Evolutionary conservation across 805 yeast genomes (phyloP), one percentile per base, ranked within the genome.

Genomic region (Starmerella sp.): DNA sequence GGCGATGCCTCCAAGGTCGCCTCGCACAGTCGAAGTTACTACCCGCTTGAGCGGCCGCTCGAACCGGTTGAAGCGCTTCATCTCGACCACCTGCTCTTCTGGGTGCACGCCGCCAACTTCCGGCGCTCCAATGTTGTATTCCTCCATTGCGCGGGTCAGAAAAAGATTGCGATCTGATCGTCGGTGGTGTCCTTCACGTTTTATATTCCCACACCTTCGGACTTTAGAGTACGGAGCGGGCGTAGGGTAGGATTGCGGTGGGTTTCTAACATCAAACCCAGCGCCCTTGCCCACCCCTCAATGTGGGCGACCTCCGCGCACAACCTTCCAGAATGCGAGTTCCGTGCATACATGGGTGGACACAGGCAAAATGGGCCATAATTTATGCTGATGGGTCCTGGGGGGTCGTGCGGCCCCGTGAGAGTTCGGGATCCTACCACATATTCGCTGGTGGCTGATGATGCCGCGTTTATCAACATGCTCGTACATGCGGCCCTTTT

Each of bases 1-100:
- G 22, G 50, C 34, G 4, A 71, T 60, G 35, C 55, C 57, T 15
- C 57, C 57, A 7, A 55, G 31, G 38, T 55, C 58, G 11, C 48
- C 53, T 1, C 57, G 57, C 14, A 44, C 45, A 5, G 57, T 52
- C 5, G 41, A 28, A 9, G 31, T 36, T 5, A 51, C 36, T 1
- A 48, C 45, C 34, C 57, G 44, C 13, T 13, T 22, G 3, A 38
- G n/a, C 11, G 48, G 35, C 10, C 57, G 48, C n/a, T 55, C 41
- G 47, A 55, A 55, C 9, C 57, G 17, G 39, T 55, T 55, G 28
- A 49, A 13, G 15, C 57, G 44, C 38, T 48, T 37, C 4, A 6
- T 14, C n/a, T 35, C 29, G 5, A 28, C 22, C 5, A n/a, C 36
- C 22, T 48, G 35, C 15, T 28, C 43, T 2, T 6, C 43, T 4